Conservation (phyloP, 1,284 basidiomycete genomes). For the Cryptococcus maquisensis region DNA sequence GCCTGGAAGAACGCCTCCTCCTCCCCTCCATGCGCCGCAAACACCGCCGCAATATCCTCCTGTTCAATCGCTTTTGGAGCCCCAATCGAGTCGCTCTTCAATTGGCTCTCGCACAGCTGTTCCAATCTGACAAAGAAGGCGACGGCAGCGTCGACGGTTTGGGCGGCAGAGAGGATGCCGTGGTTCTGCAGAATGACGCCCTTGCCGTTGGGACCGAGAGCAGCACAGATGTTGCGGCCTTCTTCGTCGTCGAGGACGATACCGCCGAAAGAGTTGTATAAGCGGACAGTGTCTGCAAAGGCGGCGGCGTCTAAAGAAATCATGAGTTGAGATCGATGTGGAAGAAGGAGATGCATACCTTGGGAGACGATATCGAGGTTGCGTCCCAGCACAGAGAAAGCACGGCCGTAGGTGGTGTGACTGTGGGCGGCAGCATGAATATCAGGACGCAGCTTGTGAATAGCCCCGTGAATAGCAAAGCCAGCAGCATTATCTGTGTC, state of each 20-base stretch:
- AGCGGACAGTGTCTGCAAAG: slow-evolving; percentile 38
- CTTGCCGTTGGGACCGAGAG: slow-evolving; percentile 43
- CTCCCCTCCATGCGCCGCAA: slow-evolving; percentile 4
- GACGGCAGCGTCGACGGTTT: slow-evolving; percentile 27
- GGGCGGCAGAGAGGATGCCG: slow-evolving; percentile 19
- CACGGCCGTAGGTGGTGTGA: slow-evolving; percentile 61
- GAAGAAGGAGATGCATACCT: slow-evolving; percentile 37
- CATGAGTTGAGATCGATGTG: not conserved
- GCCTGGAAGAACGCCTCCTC: slow-evolving; percentile 5
- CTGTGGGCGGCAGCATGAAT: slow-evolving; percentile 62
- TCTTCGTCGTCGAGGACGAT: slow-evolving; percentile 48
- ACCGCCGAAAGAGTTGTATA: slow-evolving; percentile 45
- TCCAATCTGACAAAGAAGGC: slow-evolving; percentile 29
- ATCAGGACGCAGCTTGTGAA: slow-evolving; percentile 60
- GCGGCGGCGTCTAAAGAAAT: slow-evolving; percentile 11
- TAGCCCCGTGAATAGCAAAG: slow-evolving; percentile 56
- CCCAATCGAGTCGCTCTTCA: slow-evolving; percentile 26
- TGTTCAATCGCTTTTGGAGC: not conserved
- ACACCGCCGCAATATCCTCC: slow-evolving; percentile 7
- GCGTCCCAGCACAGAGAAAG: slow-evolving; percentile 59
- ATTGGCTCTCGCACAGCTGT: slow-evolving; percentile 31
- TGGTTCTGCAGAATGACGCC: slow-evolving; percentile 45
- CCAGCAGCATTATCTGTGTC: slow-evolving; percentile 50
- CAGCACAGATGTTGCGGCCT: slow-evolving; percentile 41
- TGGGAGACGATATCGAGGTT: slow-evolving; percentile 57